Evolutionary conservation across 2,329 filamentous ascomycete species (phyloP).

Genomic region (Ambrosiella xylebori): DNA sequence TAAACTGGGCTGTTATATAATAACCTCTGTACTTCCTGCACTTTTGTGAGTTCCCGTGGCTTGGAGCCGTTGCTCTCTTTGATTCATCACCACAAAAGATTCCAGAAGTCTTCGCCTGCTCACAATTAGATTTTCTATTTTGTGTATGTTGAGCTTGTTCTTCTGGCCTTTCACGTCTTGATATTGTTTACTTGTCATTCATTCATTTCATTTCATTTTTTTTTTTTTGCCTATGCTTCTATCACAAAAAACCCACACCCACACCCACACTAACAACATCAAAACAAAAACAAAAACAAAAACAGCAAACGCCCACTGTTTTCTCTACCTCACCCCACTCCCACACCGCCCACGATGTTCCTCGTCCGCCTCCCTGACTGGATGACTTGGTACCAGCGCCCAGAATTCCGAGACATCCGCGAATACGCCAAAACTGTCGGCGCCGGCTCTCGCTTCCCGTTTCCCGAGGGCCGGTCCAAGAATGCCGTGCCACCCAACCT

Average conservation of each 20-base stretch:
- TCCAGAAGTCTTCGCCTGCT: background rate
- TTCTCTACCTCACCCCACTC: conserved; percentile 14
- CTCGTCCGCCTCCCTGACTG: conserved; percentile 18
- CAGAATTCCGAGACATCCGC: conserved; percentile 30
- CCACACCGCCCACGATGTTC: conserved; percentile 6
- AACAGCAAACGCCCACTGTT: background rate
- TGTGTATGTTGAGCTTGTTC: background rate
- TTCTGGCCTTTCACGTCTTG: background rate
- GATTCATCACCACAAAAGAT: background rate
- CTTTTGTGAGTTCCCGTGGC: background rate
- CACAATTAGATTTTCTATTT: background rate
- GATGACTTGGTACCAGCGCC: conserved; percentile 32
- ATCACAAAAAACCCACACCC: background rate
- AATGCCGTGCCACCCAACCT: conserved; percentile 24
- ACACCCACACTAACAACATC: background rate
- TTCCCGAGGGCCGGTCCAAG: conserved; percentile 22
- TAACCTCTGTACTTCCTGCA: background rate
- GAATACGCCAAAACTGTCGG: conserved; percentile 25
- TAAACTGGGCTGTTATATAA: background rate
- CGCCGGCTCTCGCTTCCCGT: conserved; percentile 21
- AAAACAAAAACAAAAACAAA: background rate
- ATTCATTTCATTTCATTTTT: background rate
- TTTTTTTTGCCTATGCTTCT: background rate
- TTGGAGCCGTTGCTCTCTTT: background rate
- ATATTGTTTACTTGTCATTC: background rate